phyloP scores from a whole-genome alignment of 495 filamentous ascomycete genomes.

The Aspergillus saccharolyticus region DNA sequence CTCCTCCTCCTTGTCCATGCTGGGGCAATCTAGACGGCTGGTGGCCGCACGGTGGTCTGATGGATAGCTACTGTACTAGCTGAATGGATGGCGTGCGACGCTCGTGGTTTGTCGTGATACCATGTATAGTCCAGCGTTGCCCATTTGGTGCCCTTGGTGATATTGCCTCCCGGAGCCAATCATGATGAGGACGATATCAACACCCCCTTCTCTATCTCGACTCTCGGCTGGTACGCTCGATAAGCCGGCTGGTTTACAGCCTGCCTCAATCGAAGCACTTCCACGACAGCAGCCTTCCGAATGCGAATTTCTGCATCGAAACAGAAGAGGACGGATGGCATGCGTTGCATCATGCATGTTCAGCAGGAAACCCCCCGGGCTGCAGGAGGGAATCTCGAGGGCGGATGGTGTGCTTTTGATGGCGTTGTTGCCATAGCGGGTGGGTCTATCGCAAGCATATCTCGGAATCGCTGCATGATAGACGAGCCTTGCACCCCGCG shows the following conservation, averaged over 20 bases:
- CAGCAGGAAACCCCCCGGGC: no score
- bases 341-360: no score
- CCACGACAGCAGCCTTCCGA: no score
- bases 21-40: not conserved
- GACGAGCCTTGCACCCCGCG: not conserved
- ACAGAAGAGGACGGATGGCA: not conserved
- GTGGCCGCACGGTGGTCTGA: not conserved
- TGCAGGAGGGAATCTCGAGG: not conserved
- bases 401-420: constrained; percentile 5
- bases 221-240: not conserved
- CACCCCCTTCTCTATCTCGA: not conserved
- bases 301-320: not conserved
- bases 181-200: not conserved
- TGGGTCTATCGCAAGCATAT: constrained; percentile 1
- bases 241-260: not conserved
- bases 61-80: not conserved
- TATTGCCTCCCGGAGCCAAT: not conserved
- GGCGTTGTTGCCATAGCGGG: not conserved
- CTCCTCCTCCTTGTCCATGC: not conserved
- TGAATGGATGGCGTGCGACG: not conserved
- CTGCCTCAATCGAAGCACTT: no score
- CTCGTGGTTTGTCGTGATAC: not conserved
- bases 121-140: not conserved
- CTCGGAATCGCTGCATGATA: not conserved
- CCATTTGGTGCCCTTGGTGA: not conserved